Evolutionary conservation across 2,329 filamentous ascomycete genomes (phyloP).

Genomic region (Colletotrichum magnum): DNA sequence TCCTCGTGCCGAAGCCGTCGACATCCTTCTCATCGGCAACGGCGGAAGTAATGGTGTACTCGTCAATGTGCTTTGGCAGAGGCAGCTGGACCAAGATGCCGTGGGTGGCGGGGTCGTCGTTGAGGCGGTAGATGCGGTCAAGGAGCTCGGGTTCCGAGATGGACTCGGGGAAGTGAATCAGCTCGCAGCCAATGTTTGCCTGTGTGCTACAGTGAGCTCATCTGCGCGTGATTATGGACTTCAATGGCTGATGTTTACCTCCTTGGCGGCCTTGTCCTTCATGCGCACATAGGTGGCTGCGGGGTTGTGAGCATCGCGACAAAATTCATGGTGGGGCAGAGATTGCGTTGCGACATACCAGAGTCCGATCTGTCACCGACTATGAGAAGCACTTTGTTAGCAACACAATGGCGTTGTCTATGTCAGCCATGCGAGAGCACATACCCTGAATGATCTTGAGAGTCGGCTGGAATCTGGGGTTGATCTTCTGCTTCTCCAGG

Average conservation of each 20-base stretch:
- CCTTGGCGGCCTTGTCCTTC: slow-evolving; percentile 97
- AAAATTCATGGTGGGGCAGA: slow-evolving; percentile 41
- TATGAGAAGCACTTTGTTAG: slow-evolving; percentile 51
- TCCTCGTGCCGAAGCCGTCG: slow-evolving; percentile 93
- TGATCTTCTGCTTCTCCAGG: slow-evolving; percentile 81
- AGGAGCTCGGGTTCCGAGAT: slow-evolving; percentile 90
- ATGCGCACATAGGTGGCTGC: slow-evolving; percentile 98
- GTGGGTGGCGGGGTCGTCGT: slow-evolving; percentile 88
- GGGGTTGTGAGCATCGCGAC: slow-evolving; percentile 50
- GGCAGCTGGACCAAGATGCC: slow-evolving; percentile 96
- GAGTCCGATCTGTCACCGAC: slow-evolving; percentile 96
- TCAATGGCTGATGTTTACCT: slow-evolving; percentile 67
- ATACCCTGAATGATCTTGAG: slow-evolving; percentile 95
- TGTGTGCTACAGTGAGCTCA: slow-evolving; percentile 52
- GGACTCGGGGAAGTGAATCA: slow-evolving; percentile 85
- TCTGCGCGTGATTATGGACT: neutral
- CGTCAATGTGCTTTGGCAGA: slow-evolving; percentile 88
- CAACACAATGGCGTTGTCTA: neutral
- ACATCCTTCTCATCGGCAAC: slow-evolving; percentile 97
- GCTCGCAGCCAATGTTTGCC: slow-evolving; percentile 91
- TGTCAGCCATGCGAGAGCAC: slow-evolving; percentile 44
- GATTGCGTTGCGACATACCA: slow-evolving; percentile 67
- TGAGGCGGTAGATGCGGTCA: slow-evolving; percentile 83
- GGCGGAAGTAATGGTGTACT: slow-evolving; percentile 90
- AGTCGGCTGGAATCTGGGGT: slow-evolving; percentile 89